Conservation (phyloP, 202 grass and related monocot genomes). For the Panicum virgatum region DNA sequence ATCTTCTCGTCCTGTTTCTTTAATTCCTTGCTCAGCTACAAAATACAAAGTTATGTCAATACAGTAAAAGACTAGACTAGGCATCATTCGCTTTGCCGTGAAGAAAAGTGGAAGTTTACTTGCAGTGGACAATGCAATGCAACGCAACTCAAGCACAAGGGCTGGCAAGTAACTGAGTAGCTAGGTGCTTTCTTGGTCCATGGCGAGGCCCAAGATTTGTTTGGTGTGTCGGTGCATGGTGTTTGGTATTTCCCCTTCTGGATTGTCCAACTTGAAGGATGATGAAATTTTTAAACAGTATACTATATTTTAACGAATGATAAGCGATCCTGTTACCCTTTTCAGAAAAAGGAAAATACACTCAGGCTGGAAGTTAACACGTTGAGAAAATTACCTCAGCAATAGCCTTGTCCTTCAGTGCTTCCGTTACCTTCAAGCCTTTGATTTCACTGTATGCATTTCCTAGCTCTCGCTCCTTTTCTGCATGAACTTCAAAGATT, state of each 20-base stretch:
- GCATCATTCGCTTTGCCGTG: background rate
- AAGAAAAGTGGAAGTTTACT: conserved; percentile 19
- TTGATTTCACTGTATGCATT: conserved; percentile 71
- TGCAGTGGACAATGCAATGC: background rate
- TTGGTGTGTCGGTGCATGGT: background rate
- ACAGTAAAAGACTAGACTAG: background rate
- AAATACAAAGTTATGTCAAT: conserved; percentile 17
- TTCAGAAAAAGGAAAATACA: background rate
- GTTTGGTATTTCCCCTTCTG: background rate
- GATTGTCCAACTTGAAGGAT: background rate
- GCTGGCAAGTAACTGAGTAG: background rate
- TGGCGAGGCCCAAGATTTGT: background rate
- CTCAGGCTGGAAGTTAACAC: background rate
- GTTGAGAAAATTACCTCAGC: conserved; percentile 60
- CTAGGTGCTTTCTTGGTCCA: background rate
- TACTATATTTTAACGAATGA: background rate
- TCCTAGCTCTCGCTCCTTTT: conserved; percentile 86
- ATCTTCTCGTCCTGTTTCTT: conserved; percentile 81
- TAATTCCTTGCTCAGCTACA: conserved; percentile 80
- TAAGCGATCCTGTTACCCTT: background rate
- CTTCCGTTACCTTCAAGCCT: conserved; percentile 66
- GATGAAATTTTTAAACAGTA: background rate
- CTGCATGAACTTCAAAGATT: conserved; percentile 45
- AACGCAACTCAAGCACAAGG: conserved; percentile 4
- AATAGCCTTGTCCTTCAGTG: conserved; percentile 84